Percentiles rank a stretch among this genome's conserved stretches.
These are phyloP conservation scores for Tolypocladium nubicola DNA, from an alignment of 2,329 filamentous ascomycete genomes.

Conservation along the genomic window DNA sequence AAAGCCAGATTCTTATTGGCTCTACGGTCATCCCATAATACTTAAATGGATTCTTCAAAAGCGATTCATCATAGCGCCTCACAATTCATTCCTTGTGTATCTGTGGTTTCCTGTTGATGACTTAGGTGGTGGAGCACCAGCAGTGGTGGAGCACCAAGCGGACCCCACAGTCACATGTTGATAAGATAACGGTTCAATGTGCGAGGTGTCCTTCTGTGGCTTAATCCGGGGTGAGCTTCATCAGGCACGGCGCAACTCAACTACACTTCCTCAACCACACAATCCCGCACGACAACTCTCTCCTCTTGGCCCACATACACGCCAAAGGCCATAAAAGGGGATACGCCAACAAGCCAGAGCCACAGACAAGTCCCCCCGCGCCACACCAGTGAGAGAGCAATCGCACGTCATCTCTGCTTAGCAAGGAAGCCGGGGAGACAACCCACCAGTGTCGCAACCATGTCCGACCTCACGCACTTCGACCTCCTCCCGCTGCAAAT, in stretches of 20 bases:
- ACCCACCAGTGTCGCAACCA: constrained; percentile 15
- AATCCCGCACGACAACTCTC: not conserved
- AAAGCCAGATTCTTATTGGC: not conserved
- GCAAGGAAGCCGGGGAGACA: not conserved
- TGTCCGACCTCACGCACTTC: constrained; percentile 62
- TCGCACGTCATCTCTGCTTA: not conserved
- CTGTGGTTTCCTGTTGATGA: not conserved
- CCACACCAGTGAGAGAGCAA: not conserved
- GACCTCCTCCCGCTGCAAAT: constrained; percentile 71
- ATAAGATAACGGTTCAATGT: constrained; percentile 23
- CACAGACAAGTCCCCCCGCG: not conserved
- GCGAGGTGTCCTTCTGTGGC: constrained; percentile 18
- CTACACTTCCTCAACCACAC: not conserved
- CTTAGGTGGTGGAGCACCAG: not conserved
- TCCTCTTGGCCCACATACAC: not conserved
- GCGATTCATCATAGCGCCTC: not conserved
- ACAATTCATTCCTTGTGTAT: not conserved
- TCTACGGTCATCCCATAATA: not conserved
- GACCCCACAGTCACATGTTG: constrained; percentile 20
- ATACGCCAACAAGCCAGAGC: not conserved
- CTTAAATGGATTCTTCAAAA: not conserved
- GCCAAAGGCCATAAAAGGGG: not conserved
- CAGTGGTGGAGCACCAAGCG: not conserved
- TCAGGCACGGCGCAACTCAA: not conserved
- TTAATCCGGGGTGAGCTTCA: not conserved